A percentile compares a stretch with the other conserved stretches of the same genome.
phyloP scores from a whole-genome alignment of 352 stramenopile species.

The Halophytophthora batemanensis region DNA sequence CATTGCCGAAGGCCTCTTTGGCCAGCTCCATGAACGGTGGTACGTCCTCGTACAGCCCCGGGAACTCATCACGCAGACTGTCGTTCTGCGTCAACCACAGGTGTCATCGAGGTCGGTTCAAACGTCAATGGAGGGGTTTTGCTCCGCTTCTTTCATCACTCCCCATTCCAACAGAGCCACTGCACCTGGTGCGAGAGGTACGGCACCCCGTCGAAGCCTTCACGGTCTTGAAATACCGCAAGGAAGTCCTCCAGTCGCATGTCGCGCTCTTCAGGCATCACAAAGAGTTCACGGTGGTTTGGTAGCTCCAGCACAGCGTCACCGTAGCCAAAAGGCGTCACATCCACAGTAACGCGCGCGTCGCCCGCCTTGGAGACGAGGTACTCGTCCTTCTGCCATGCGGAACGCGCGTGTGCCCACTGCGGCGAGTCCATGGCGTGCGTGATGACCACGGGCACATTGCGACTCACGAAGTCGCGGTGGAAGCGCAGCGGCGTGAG shows the following conservation, averaged over 20 bases:
- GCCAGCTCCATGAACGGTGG: slow-evolving; percentile 54
- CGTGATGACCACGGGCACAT: slow-evolving; percentile 68
- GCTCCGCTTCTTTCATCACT: background rate
- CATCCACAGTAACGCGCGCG: slow-evolving; percentile 57
- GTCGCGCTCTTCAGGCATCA: slow-evolving; percentile 79
- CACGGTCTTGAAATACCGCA: slow-evolving; percentile 37
- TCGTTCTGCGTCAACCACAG: slow-evolving; percentile 48
- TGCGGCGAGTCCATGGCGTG: slow-evolving; percentile 56
- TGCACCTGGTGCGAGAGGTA: slow-evolving; percentile 79
- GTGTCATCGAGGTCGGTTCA: background rate
- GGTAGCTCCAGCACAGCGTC: slow-evolving; percentile 61
- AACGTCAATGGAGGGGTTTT: background rate
- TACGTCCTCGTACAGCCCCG: slow-evolving; percentile 58
- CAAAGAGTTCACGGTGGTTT: slow-evolving; percentile 37
- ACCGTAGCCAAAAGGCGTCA: slow-evolving; percentile 74
- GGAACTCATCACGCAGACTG: slow-evolving; percentile 70
- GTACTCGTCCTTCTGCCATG: slow-evolving; percentile 61
- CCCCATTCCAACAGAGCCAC: background rate
- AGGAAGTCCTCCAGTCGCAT: slow-evolving; percentile 70
- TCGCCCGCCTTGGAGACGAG: slow-evolving; percentile 44
- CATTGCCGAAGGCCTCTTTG: slow-evolving; percentile 71
- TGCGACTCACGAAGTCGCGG: slow-evolving; percentile 72
- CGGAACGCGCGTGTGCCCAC: slow-evolving; percentile 44
- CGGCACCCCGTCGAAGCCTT: slow-evolving; percentile 66
- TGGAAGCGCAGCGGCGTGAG: slow-evolving; percentile 63